Conservation (phyloP, 768 basidiomycete genomes). For the Boletus huronensis region DNA sequence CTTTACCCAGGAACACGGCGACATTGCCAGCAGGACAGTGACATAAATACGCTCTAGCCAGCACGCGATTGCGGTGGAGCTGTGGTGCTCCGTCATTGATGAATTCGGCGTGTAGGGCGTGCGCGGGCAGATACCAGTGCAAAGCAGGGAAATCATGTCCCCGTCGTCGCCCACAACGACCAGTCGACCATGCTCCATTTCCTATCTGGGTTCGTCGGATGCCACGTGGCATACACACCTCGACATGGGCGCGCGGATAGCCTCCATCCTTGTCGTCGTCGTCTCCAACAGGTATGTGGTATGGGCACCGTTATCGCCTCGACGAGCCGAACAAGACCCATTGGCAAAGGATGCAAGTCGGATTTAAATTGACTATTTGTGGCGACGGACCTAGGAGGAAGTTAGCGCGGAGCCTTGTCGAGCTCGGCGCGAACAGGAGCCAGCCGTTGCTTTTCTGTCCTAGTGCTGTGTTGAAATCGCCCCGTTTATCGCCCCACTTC, state of each 20-base stretch:
- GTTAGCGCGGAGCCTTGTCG: neutral
- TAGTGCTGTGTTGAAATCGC: constrained; percentile 16
- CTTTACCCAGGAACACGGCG: constrained; percentile 1
- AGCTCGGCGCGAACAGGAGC: constrained; percentile 8
- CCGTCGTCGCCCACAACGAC: neutral
- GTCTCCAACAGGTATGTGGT: neutral
- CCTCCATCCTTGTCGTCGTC: neutral
- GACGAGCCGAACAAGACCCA: neutral
- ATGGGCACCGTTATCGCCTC: neutral
- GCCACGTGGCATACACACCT: neutral
- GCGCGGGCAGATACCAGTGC: constrained; percentile 4
- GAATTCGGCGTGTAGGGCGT: constrained; percentile 8
- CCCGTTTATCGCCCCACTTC: constrained; percentile 3
- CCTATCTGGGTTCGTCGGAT: neutral
- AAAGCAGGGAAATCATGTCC: neutral
- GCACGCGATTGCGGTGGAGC: neutral
- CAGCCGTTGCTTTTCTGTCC: neutral
- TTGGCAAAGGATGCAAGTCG: neutral
- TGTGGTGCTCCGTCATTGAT: neutral
- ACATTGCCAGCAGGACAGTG: neutral
- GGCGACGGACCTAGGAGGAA: neutral
- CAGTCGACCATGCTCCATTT: too few relatives aligned
- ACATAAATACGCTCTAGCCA: neutral
- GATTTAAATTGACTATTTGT: neutral
- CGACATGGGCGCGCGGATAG: neutral